These are phyloP conservation scores for Tuctoria greenei DNA, from an alignment of 176 grass and related monocot genomes.

Conservation along the genomic window DNA sequence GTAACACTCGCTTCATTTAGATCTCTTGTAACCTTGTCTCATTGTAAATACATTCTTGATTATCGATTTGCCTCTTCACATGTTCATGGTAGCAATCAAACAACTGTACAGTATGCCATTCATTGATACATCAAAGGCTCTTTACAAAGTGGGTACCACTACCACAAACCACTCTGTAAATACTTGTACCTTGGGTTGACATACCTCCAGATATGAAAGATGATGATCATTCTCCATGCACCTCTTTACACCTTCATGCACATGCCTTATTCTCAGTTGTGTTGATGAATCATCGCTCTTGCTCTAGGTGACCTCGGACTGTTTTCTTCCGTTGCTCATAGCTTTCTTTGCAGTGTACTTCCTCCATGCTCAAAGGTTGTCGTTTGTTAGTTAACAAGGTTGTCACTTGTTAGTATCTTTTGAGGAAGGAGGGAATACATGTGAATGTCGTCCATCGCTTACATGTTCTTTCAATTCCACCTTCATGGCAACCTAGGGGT, in stretches of 20 bases:
- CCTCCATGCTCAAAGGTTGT: neutral
- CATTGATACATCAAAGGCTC: no score
- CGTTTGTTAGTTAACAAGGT: no score
- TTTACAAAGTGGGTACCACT: neutral
- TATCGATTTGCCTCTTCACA: neutral
- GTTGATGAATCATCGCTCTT: no score
- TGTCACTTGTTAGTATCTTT: no score
- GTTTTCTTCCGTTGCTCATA: neutral
- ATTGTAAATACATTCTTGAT: constrained; percentile 37
- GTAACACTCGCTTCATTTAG: neutral
- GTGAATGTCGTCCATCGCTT: no score
- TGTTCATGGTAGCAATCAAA: constrained; percentile 23
- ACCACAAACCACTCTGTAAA: constrained; percentile 33
- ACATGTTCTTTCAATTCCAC: no score
- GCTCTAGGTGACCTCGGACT: neutral
- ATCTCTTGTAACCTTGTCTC: neutral
- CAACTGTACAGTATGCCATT: constrained; percentile 41
- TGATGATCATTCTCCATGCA: neutral
- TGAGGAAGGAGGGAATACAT: no score
- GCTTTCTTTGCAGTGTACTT: neutral
- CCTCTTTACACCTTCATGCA: neutral
- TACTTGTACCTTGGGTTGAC: constrained; percentile 34
- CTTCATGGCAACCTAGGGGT: no score
- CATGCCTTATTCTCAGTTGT: no score
- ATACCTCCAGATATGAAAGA: constrained; percentile 4